phyloP scores from a whole-genome alignment of 2,329 filamentous ascomycete species.

The Dothiorella sarmentorum region DNA sequence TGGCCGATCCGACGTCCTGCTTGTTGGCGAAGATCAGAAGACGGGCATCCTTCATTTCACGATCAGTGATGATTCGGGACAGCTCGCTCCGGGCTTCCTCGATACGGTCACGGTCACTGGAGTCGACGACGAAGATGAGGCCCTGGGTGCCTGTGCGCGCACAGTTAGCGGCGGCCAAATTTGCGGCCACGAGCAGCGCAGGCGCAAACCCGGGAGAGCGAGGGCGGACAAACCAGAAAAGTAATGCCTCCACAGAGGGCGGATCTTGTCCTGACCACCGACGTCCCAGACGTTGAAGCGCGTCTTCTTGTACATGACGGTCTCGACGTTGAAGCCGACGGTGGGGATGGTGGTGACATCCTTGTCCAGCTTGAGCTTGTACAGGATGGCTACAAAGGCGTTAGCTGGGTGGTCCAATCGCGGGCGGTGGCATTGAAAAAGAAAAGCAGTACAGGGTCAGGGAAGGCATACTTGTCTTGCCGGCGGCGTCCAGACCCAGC shows the following conservation, averaged over 20 bases:
- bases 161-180: slow-evolving; percentile 8
- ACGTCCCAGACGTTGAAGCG: slow-evolving; percentile 99
- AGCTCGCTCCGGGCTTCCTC: slow-evolving; percentile 95
- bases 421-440: no score
- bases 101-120: slow-evolving; percentile 97
- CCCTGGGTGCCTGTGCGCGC: slow-evolving; percentile 73
- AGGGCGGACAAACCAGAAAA: slow-evolving; percentile 65
- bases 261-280: slow-evolving; percentile 99
- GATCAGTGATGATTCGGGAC: slow-evolving; percentile 97
- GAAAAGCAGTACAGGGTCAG: slow-evolving; percentile 3
- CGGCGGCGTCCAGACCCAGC: slow-evolving; percentile 93
- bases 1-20: slow-evolving; percentile 78
- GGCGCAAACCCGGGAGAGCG: background rate
- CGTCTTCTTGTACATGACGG: slow-evolving; percentile 99
- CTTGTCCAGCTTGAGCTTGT: slow-evolving; percentile 99
- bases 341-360: slow-evolving; percentile 99
- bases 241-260: slow-evolving; percentile 99
- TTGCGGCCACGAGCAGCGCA: background rate
- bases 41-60: slow-evolving; percentile 95
- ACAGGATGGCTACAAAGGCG: slow-evolving; percentile 68
- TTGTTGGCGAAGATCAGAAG: slow-evolving; percentile 99
- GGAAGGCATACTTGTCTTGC: slow-evolving; percentile 72
- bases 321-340: slow-evolving; percentile 99
- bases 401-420: slow-evolving; percentile 1
- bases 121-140: slow-evolving; percentile 99